Percentiles rank a stretch among this genome's conserved stretches.
These are phyloP conservation scores for Cercospora zeina DNA, from an alignment of 2,329 filamentous ascomycete genomes.

Conservation along the genomic window DNA sequence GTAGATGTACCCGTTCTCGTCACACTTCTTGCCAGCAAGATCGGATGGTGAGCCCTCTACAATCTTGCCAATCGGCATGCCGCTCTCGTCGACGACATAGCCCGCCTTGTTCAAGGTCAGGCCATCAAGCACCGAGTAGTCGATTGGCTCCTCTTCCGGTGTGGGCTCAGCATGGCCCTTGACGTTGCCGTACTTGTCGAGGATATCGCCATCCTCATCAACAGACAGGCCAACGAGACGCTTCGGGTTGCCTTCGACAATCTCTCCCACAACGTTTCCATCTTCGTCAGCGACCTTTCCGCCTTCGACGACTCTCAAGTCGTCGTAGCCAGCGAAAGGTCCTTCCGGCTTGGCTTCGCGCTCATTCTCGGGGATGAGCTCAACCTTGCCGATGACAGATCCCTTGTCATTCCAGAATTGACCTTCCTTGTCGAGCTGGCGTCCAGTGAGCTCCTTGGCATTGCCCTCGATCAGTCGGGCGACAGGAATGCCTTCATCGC, in stretches of 20 bases:
- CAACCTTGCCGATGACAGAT: slow-evolving; percentile 66
- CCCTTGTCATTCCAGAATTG: slow-evolving; percentile 73
- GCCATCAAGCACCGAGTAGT: slow-evolving; percentile 60
- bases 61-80: slow-evolving; percentile 57
- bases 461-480: slow-evolving; percentile 69
- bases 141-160: slow-evolving; percentile 51
- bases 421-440: slow-evolving; percentile 70
- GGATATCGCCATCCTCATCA: slow-evolving; percentile 79
- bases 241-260: slow-evolving; percentile 60
- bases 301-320: slow-evolving; percentile 50
- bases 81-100: slow-evolving; percentile 57
- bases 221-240: slow-evolving; percentile 70
- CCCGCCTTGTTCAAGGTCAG: slow-evolving; percentile 65
- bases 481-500: slow-evolving; percentile 53
- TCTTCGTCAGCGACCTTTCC: slow-evolving; percentile 54
- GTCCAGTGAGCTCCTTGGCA: slow-evolving; percentile 62
- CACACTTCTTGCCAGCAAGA: slow-evolving; percentile 57
- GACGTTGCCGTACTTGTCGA: slow-evolving; percentile 69
- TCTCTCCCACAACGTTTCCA: slow-evolving; percentile 53
- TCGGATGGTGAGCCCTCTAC: slow-evolving; percentile 59
- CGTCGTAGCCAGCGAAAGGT: slow-evolving; percentile 53
- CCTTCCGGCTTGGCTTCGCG: slow-evolving; percentile 54
- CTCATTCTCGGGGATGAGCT: slow-evolving; percentile 68
- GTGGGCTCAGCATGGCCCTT: slow-evolving; percentile 58
- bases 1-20: slow-evolving; percentile 58